Percentiles rank a stretch among this genome's conserved stretches.
Evolutionary conservation across 805 yeast species (phyloP).

Genomic region (Schwanniomyces sp.): DNA sequence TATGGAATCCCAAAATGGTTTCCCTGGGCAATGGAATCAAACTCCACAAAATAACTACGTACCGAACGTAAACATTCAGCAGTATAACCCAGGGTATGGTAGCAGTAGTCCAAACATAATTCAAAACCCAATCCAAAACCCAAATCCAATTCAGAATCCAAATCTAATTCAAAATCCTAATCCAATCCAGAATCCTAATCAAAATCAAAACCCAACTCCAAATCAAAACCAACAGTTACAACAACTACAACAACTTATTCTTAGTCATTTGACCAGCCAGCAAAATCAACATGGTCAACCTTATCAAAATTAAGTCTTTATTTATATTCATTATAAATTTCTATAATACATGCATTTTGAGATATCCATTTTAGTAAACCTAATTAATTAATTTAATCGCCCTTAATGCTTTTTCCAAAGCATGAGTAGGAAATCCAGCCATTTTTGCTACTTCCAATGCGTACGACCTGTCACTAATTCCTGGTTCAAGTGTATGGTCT

Average conservation of each 20-base stretch:
- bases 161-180: too few species aligned
- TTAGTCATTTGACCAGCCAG: conserved; percentile 17
- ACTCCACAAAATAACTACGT: not conserved
- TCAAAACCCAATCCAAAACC: too few species aligned
- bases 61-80: not conserved
- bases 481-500: conserved; percentile 60
- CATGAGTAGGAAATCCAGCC: conserved; percentile 74
- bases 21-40: not conserved
- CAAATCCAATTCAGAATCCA: too few species aligned
- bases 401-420: conserved; percentile 51
- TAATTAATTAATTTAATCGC: conserved; percentile 12
- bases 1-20: not conserved
- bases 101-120: not conserved
- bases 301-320: not conserved
- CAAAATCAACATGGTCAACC: conserved; percentile 9
- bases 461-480: conserved; percentile 72
- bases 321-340: not conserved
- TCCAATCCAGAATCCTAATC: not conserved
- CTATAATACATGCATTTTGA: conserved; percentile 3
- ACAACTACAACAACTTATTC: conserved; percentile 17
- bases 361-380: not conserved
- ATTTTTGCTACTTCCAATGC: conserved; percentile 74
- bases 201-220: not conserved
- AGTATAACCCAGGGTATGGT: not conserved
- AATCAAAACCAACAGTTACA: conserved; percentile 8